Evolutionary conservation across 768 basidiomycete species (phyloP).

Genomic region (Rhizopogon sp.): DNA sequence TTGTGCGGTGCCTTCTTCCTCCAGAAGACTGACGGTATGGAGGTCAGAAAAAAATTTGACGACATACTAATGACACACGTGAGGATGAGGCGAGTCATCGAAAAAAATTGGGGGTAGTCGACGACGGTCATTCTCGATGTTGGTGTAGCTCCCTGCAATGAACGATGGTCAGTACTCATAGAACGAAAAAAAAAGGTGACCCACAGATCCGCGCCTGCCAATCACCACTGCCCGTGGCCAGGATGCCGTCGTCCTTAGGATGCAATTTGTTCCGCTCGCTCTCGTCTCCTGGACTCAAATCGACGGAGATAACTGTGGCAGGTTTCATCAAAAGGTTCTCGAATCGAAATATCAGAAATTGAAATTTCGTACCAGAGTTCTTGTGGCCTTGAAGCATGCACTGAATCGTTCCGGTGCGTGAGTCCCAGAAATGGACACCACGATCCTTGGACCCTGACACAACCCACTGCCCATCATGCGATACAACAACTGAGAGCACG

Average conservation of each 20-base stretch:
- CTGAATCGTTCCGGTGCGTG: conserved; percentile 23
- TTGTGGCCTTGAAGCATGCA: conserved; percentile 32
- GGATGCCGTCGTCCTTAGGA: not conserved
- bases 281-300: conserved; percentile 18
- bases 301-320: conserved; percentile 31
- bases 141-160: not conserved
- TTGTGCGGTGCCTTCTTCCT: too few relatives aligned
- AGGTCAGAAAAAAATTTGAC: too few relatives aligned
- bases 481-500: conserved; percentile 22
- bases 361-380: conserved; percentile 22
- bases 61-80: too few relatives aligned
- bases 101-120: too few relatives aligned
- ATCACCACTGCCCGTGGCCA: conserved; percentile 35
- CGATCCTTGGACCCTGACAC: conserved; percentile 35
- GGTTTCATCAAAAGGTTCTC: not conserved
- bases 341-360: conserved; percentile 6
- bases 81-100: too few relatives aligned
- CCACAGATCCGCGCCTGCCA: conserved; percentile 32
- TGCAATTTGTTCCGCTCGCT: not conserved
- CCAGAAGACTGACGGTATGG: too few relatives aligned
- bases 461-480: conserved; percentile 27
- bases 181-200: conserved; percentile 11
- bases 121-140: not conserved
- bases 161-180: not conserved
- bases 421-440: conserved; percentile 32